These are phyloP conservation scores for Cryomyces antarcticus DNA, from an alignment of 495 filamentous ascomycete species.

Conservation along the genomic window DNA sequence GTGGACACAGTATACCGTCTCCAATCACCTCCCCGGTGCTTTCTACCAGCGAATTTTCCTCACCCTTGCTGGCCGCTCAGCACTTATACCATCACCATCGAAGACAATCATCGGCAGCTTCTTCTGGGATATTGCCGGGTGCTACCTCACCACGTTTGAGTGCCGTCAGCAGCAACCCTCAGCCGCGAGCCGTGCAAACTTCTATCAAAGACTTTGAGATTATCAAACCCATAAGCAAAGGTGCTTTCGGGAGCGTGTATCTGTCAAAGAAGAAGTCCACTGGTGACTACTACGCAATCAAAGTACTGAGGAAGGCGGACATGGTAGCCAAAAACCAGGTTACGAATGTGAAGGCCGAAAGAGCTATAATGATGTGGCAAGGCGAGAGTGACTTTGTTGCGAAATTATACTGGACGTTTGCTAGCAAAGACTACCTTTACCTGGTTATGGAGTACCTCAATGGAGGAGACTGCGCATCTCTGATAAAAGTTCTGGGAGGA, in stretches of 20 bases:
- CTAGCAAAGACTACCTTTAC: conserved; percentile 97
- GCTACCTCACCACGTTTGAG: conserved; percentile 66
- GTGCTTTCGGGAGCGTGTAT: conserved; percentile 95
- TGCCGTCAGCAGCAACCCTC: conserved; percentile 41
- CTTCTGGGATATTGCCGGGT: conserved; percentile 38
- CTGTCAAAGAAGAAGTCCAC: conserved; percentile 95
- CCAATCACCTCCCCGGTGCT: conserved; percentile 79
- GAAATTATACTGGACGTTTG: conserved; percentile 98
- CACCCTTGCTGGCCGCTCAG: conserved; percentile 35
- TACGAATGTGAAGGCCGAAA: conserved; percentile 94
- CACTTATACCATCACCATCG: conserved; percentile 54
- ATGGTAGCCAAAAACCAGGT: conserved; percentile 99
- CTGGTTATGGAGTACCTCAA: conserved; percentile 99
- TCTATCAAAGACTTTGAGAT: conserved; percentile 99
- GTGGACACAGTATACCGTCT: conserved; percentile 45
- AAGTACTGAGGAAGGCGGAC: conserved; percentile 94
- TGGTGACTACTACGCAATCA: conserved; percentile 95
- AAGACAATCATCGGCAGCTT: conserved; percentile 75
- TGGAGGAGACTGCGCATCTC: conserved; percentile 86
- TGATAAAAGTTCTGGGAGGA: conserved; percentile 81
- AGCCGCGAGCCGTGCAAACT: conserved; percentile 66
- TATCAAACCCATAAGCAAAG: conserved; percentile 98
- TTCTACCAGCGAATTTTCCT: conserved; percentile 57
- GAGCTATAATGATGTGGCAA: conserved; percentile 99
- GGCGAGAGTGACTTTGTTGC: conserved; percentile 98